Percentiles rank a stretch among this genome's conserved stretches.
Evolutionary conservation across 306 rosid species (phyloP).

Genomic region (Medicago truncatula): MtrunA17r5.0-ANR NC_053042.1:5780001-5780500

Average conservation of each 20-base stretch:
- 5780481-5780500: conserved; percentile 59
- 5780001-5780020: conserved; percentile 79
- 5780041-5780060: conserved; percentile 59
- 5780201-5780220: conserved; percentile 75
- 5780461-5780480: conserved; percentile 65
- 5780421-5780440: conserved; percentile 69
- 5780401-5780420: conserved; percentile 85
- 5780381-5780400: conserved; percentile 64
- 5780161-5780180: conserved; percentile 61
- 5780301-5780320: conserved; percentile 74
- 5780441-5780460: conserved; percentile 65
- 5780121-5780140: conserved; percentile 52
- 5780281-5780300: conserved; percentile 69
- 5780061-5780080: conserved; percentile 70
- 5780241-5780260: conserved; percentile 55
- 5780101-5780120: conserved; percentile 67
- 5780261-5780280: conserved; percentile 69
- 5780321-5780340: conserved; percentile 75
- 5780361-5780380: conserved; percentile 45
- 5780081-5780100: conserved; percentile 74
- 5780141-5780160: conserved; percentile 77
- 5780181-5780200: conserved; percentile 68
- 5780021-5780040: conserved; percentile 80
- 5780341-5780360: conserved; percentile 65
- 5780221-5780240: conserved; percentile 75